These are phyloP conservation scores for Mycena rebaudengoi DNA, from an alignment of 768 basidiomycete species.

Conservation along the genomic window DNA sequence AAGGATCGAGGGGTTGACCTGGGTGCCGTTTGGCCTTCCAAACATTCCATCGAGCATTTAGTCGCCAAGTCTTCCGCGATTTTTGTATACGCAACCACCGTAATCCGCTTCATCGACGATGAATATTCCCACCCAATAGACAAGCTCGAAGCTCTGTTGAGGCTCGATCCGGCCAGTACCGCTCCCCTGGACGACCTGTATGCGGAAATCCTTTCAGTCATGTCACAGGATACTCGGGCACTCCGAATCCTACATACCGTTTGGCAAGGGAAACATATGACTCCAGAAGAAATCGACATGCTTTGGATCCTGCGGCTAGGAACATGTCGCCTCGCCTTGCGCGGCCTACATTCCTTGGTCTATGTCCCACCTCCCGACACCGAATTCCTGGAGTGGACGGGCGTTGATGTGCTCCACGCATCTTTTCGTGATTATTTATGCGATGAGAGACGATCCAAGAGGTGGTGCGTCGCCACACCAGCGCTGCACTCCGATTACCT, in stretches of 20 bases:
- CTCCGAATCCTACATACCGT: background rate
- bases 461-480: background rate
- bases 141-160: background rate
- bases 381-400: too few species aligned
- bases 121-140: background rate
- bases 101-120: background rate
- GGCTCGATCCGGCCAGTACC: background rate
- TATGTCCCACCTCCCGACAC: background rate
- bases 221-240: background rate
- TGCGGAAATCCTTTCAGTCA: background rate
- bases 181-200: constrained; percentile 4
- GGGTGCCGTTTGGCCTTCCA: background rate
- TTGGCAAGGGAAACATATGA: background rate
- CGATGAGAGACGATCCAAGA: background rate
- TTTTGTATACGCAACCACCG: background rate
- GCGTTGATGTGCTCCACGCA: background rate
- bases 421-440: background rate
- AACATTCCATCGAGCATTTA: background rate
- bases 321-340: background rate
- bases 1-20: background rate
- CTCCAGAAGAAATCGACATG: background rate
- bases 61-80: background rate
- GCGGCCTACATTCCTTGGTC: background rate
- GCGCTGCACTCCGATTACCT: background rate
- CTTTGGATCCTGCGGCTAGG: background rate